These are phyloP conservation scores for Zygotorulaspora chibaensis DNA, from an alignment of 805 yeast species.

Conservation along the genomic window DNA sequence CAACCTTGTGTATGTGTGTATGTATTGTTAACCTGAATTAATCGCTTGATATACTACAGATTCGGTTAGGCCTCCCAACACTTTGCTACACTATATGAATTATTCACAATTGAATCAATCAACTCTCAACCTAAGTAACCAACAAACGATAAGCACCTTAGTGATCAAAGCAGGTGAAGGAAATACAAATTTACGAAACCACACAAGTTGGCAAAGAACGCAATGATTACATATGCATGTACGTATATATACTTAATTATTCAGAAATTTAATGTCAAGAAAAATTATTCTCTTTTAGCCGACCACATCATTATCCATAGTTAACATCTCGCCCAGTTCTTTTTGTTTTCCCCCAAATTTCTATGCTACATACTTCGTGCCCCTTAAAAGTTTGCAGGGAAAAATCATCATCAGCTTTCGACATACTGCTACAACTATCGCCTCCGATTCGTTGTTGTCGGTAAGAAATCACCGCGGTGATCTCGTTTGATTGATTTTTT, in stretches of 20 bases:
- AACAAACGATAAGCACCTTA: background rate
- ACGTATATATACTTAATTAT: background rate
- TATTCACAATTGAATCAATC: background rate
- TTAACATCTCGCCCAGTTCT: background rate
- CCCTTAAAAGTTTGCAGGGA: constrained; percentile 1
- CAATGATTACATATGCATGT: background rate
- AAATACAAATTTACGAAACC: background rate
- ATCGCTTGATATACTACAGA: no score
- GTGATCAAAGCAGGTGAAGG: background rate
- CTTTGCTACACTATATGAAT: background rate
- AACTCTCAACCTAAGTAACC: background rate
- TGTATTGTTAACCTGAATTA: background rate
- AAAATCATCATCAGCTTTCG: background rate
- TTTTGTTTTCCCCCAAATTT: background rate
- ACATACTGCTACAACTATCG: background rate
- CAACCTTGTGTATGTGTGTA: background rate
- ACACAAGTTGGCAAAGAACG: background rate
- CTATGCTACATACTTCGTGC: background rate
- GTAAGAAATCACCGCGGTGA: constrained; percentile 5
- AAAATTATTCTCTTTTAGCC: background rate
- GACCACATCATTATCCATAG: background rate
- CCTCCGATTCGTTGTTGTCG: constrained; percentile 1
- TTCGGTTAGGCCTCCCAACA: no score
- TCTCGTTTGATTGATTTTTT: background rate
- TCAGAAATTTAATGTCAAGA: background rate